Base-by-base conservation (phyloP, 495 filamentous ascomycete genomes). In the Aspergillus sclerotiicarbonarius region DNA sequence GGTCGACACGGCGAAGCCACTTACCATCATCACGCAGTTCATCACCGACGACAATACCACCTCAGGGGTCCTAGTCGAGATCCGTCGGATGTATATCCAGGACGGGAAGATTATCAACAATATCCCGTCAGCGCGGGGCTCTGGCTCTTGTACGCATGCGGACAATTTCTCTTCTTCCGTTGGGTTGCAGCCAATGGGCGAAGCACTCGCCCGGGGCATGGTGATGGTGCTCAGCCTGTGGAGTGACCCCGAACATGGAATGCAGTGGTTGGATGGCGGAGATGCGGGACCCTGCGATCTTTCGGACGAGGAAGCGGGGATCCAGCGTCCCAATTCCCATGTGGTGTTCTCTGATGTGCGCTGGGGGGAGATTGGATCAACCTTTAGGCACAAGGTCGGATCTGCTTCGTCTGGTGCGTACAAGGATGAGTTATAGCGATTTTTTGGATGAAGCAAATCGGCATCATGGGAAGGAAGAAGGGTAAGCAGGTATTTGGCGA, bases 171-270 rank as follows among this genome's bases (percentile, higher is more conserved):
- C 53, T 6, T 21, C 37, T 16, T 46, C 39, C 9, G 39, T 37
- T 8, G 53, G 53, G 5, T 19, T 55, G 41, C 16, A 16, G 16
- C 43, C 53, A 19, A 55, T 55, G 53, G 53, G 53, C 9, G 20
- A 55, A 20, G 37, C 53, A 1, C 53, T 89, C 33, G 68, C 57
- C 0, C 65, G 83, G 0, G 85, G 85, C 4, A 88, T 89, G 85
- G 84, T 87, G 1, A 63, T 88, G 16, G 73, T 80, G 2, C 80
- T 88, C 63, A 80, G 75, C 57, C 76, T 88, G 54, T 88, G 85
- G 85, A 82, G 80, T 69, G 83, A 84, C 49, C 66, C 70, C n/a
- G 70, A 76, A 21, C 70, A 72, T 1, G 78, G 75, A 65, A 87
- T 87, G 85, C 76, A 74, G 33, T 88, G 84, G 84, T 67, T 88